Evolutionary conservation across 1,139 yeast species (phyloP), one percentile per base, ranked within the genome.

Genomic region (Kluyveromyces sp.): DNA sequence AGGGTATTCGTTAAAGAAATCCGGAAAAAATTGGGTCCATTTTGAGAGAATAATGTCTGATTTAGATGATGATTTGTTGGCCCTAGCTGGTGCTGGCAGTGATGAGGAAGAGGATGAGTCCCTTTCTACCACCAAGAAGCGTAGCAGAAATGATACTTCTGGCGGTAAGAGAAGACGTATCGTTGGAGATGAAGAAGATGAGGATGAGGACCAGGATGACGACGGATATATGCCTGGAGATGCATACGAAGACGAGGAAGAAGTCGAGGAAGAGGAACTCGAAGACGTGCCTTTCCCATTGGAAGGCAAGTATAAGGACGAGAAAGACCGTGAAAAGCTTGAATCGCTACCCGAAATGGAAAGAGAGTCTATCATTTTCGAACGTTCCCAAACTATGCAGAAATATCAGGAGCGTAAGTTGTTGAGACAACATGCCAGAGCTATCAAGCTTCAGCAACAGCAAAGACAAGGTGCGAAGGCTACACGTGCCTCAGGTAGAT

Each of bases 331-430:
- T 48, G 79, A 69, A 4, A 60, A 69, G 41, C 69, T 92, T 51
- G 80, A 82, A 57, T 72, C 74, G 1, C 74, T 92, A 80, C 94
- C 92, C 47, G 98, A 94, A 70, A 78, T 92, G 62, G 84, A 84
- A 57, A 80, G 97, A 58, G 98, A 92, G 69, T 81, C 85, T 54
- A 77, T 87, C 46, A 74, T 92, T 48, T 94, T 86, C 56, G 97
- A 92, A 48, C 85, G 99, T 65, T 77, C 86, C 4, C 96, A 88
- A 64, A 94, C 86, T 54, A 78, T 87, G 80, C 95, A 89, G 61
- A 77, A 83, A 51, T 88, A 73, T 64, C 80, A 83, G 46, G 97
- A 92, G 66, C 78, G 86, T 62, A 76, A 77, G 59, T 80, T 83
- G 57, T 78, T 94, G 57, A 86, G 84, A 32, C 82, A 86, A 58